Base-by-base conservation (phyloP, 2,329 filamentous ascomycete genomes). In the Fusarium sp. region DNA sequence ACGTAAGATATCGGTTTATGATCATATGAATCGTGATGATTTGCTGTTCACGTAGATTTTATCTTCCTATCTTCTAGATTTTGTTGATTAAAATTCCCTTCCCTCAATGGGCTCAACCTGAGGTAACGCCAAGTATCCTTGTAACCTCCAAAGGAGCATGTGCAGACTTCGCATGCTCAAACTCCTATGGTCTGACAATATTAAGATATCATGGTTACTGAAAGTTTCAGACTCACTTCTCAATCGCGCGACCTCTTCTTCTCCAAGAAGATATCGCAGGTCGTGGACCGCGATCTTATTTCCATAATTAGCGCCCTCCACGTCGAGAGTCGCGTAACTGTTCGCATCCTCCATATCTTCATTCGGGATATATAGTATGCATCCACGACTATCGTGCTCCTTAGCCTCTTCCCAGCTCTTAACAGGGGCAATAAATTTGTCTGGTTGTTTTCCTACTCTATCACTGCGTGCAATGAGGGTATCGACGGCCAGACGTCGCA, bases 111-210 rank as follows among this genome's bases (percentile, higher is more conserved):
- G 26, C 15, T 28, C 39, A 34, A 53, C 4, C 32, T 64, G 39
- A 7, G 67, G 52, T 21, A 67, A 47, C 17, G 69, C 71, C 21
- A 87, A 45, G 68, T 86, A 89, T 2, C 86, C 86, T 62, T 89
- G 84, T 10, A 90, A 73, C 62, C 83, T 85, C 87, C 87, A 89
- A 9, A 89, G 77, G 52, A 82, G 78, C 54, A 82, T 56, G 73
- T 87, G 84, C 44, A 87, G 47, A 15, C 79, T 74, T 21, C 80
- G 72, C 9, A 82, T 84, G 36, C 78, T 76, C 43, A 67, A 62
- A 69, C 77, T 68, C 76, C 78, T 62, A 76, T 78, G 73, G 36
- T 74, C 71, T 46, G 71, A 76, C 53, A 87, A 69, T 60, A 87
- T 76, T 51, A 82, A 78, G 20, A 84, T 74, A 10, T 75, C 78